These are phyloP conservation scores for Immersiella caudata DNA, from an alignment of 495 filamentous ascomycete genomes.

Conservation along the genomic window DNA sequence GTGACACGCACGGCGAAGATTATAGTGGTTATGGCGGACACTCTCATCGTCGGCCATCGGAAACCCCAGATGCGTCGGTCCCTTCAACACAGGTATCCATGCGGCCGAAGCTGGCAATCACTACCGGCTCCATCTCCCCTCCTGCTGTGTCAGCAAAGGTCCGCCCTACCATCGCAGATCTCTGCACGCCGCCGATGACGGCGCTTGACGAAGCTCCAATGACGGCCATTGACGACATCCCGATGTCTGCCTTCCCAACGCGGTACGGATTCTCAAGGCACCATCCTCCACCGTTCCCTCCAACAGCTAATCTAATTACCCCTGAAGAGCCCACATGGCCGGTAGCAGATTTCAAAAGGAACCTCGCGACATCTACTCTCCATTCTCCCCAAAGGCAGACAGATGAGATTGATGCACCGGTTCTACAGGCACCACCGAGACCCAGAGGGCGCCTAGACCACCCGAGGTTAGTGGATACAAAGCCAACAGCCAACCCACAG, in stretches of 20 bases:
- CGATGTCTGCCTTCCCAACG: constrained; percentile 15
- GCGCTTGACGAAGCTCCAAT: constrained; percentile 25
- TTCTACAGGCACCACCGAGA: neutral
- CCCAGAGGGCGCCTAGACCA: neutral
- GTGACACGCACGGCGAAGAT: neutral
- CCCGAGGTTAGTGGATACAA: neutral
- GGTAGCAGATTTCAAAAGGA: constrained; percentile 15
- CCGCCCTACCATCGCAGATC: constrained; percentile 25
- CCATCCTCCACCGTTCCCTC: constrained; percentile 14
- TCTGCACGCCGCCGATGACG: constrained; percentile 29
- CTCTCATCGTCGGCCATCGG: neutral
- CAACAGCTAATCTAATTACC: constrained; percentile 21
- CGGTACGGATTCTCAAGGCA: constrained; percentile 7
- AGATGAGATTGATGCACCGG: constrained; percentile 2
- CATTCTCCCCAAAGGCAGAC: neutral
- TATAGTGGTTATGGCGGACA: neutral
- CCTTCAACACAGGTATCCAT: neutral
- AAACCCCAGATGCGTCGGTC: neutral
- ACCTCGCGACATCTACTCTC: neutral
- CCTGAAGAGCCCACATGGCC: constrained; percentile 32
- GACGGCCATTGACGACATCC: constrained; percentile 13
- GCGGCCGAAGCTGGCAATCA: constrained; percentile 30
- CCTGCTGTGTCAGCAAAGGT: constrained; percentile 15
- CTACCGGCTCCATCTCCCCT: constrained; percentile 22
- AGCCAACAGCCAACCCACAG: neutral